A percentile compares a stretch with the other conserved stretches of the same genome.
Conservation (phyloP, 441 rosid genomes). For the Sinapis alba region DNA sequence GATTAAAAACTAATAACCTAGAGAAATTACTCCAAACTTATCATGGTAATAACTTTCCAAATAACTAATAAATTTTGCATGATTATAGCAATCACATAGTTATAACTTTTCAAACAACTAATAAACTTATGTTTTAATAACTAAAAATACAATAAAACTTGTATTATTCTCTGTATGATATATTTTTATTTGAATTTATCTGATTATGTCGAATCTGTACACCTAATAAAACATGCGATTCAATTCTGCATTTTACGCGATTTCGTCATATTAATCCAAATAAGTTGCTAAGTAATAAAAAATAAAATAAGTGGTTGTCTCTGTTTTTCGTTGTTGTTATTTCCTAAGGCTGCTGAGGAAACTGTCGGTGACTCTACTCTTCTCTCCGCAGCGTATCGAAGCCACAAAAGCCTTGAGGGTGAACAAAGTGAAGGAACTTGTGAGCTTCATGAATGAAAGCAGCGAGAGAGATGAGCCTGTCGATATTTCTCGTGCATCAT, state of each 20-base stretch:
- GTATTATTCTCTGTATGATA: not conserved
- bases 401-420: not conserved
- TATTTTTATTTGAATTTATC: not conserved
- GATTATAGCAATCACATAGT: not conserved
- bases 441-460: constrained; percentile 15
- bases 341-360: not conserved
- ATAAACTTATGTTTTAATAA: no score
- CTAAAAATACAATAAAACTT: not conserved
- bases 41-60: no score
- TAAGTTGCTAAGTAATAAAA: not conserved
- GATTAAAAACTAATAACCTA: no score
- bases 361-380: not conserved
- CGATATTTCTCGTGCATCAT: constrained; percentile 18
- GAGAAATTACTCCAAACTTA: no score
- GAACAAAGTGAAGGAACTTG: constrained; percentile 17
- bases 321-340: not conserved
- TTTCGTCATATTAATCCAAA: not conserved
- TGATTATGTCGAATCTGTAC: no score
- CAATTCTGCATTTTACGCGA: not conserved
- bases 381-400: constrained; percentile 13
- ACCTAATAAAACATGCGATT: not conserved
- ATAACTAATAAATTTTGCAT: not conserved
- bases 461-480: constrained; percentile 21
- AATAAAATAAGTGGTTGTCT: not conserved
- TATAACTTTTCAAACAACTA: no score